Conservation (phyloP, 306 rosid species). For the Betula pendula region DNA sequence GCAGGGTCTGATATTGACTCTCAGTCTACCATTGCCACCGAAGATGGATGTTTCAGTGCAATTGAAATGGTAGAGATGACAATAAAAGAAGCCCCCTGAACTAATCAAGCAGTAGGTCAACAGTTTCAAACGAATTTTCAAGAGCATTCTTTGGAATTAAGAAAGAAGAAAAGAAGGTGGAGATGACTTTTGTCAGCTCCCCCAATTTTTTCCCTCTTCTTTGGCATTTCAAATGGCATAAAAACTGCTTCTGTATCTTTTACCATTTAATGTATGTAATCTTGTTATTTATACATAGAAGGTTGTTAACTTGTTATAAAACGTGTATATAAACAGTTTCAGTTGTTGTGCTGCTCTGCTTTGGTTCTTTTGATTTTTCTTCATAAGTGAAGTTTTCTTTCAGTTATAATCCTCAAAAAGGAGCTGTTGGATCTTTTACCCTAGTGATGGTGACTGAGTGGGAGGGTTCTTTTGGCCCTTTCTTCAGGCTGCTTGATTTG, state of each 20-base stretch:
- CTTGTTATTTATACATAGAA: constrained; percentile 72
- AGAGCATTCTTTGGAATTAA: constrained; percentile 34
- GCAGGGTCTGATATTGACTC: constrained; percentile 91
- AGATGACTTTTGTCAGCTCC: constrained; percentile 39
- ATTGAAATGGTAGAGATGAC: constrained; percentile 86
- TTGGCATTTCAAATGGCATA: constrained; percentile 32
- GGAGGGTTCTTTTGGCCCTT: constrained; percentile 48
- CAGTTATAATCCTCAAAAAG: constrained; percentile 40
- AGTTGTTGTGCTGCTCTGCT: constrained; percentile 40
- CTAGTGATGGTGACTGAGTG: constrained; percentile 52
- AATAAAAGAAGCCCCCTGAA: constrained; percentile 82
- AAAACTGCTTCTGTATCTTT: constrained; percentile 41
- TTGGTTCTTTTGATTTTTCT: constrained; percentile 35
- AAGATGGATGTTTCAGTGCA: constrained; percentile 53
- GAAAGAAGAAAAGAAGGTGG: constrained; percentile 47
- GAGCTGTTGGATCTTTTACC: constrained; percentile 31
- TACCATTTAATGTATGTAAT: constrained; percentile 82
- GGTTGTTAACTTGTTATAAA: constrained; percentile 49
- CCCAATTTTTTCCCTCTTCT: constrained; percentile 47
- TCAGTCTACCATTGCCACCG: constrained; percentile 67
- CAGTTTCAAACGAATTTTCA: constrained; percentile 22
- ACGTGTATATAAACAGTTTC: constrained; percentile 82
- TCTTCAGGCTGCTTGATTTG: constrained; percentile 34
- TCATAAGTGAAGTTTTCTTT: constrained; percentile 34
- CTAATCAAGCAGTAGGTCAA: constrained; percentile 47